Conservation (phyloP, 1,139 yeast species). For the Eremothecium sinecaudum region DNA sequence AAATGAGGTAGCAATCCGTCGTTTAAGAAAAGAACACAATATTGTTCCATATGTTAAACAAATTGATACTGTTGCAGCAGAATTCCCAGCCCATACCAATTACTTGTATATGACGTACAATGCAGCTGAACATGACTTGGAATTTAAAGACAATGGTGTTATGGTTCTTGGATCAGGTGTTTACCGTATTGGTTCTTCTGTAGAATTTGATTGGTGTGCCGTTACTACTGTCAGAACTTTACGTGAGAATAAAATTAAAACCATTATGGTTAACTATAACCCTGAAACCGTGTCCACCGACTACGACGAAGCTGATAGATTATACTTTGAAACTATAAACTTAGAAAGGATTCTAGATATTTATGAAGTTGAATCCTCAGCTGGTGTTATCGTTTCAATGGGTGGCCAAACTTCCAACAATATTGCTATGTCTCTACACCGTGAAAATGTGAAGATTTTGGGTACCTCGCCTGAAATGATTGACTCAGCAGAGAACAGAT, state of each 20-base stretch:
- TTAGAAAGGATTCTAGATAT: slow-evolving; percentile 93
- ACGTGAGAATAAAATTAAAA: slow-evolving; percentile 78
- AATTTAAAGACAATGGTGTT: slow-evolving; percentile 76
- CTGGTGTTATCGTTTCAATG: slow-evolving; percentile 94
- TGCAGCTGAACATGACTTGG: slow-evolving; percentile 80
- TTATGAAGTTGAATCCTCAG: slow-evolving; percentile 82
- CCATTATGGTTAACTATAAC: slow-evolving; percentile 95
- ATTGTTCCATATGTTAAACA: slow-evolving; percentile 91
- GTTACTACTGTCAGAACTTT: slow-evolving; percentile 91
- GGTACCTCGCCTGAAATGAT: slow-evolving; percentile 99
- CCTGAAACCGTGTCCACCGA: slow-evolving; percentile 98
- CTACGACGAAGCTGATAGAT: slow-evolving; percentile 95
- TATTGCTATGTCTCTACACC: slow-evolving; percentile 86
- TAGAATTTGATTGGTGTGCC: slow-evolving; percentile 95
- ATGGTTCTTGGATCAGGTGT: slow-evolving; percentile 93
- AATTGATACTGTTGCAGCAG: slow-evolving; percentile 98
- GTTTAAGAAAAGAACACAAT: slow-evolving; percentile 81
- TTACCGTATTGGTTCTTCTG: slow-evolving; percentile 89
- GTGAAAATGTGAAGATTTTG: slow-evolving; percentile 89
- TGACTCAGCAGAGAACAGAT: slow-evolving; percentile 96
- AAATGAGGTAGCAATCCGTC: slow-evolving; percentile 87
- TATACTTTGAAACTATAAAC: slow-evolving; percentile 92
- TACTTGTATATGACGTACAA: slow-evolving; percentile 92
- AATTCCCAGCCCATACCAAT: slow-evolving; percentile 95
- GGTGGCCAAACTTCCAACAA: slow-evolving; percentile 99